Base-by-base conservation (phyloP, 2,329 filamentous ascomycete species). In the Diaporthe amygdali region DNA sequence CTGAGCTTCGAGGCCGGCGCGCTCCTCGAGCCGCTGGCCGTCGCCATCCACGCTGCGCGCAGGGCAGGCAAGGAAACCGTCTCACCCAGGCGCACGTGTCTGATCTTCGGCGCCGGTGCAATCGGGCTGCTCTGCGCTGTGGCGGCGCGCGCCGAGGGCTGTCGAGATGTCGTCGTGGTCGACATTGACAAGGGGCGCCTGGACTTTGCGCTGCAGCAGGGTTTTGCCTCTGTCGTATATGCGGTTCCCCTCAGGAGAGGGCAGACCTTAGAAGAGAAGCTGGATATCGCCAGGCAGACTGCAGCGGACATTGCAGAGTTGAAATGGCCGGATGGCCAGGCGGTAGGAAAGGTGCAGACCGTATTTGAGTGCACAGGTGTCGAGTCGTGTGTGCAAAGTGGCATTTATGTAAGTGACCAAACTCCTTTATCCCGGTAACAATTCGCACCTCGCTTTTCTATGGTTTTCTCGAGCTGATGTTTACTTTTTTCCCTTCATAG, bases 21-120 rank as follows among this genome's bases (percentile, higher is more conserved):
- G 59, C 59, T 76, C 63, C 55, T 75, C 47, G 52, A 74, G 69
- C 72, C 72, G 9, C 39, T 73, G 9, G 64, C 64, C 63, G 68
- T 73, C 44, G 34, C 74, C 69, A 55, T 72, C 71, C 51, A 74
- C 27, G 69, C 73, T 67, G 22, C 73, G 66, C 59, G 68, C 68
- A 25, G 73, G 49, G 66, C 22, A 20, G 66, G n/a, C 25, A 49
- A 20, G 15, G 25, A 56, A 49, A 84, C 73, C 69, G 76, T 77
- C 14, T 76, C 71, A 4, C 72, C 27, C 22, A 73, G 66, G 37
- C 46, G 51, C 25, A 37, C 66, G 37, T 68, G 51, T 34, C 30
- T 68, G 17, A 55, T 30, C 66, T 68, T 54, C 22, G 66, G 25
- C n/a, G 25, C 22, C 17, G 66, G 66, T 15, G 66, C 66, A 20